Conservation (phyloP, 106 monocot species). For the Iris macrosiphon region DNA sequence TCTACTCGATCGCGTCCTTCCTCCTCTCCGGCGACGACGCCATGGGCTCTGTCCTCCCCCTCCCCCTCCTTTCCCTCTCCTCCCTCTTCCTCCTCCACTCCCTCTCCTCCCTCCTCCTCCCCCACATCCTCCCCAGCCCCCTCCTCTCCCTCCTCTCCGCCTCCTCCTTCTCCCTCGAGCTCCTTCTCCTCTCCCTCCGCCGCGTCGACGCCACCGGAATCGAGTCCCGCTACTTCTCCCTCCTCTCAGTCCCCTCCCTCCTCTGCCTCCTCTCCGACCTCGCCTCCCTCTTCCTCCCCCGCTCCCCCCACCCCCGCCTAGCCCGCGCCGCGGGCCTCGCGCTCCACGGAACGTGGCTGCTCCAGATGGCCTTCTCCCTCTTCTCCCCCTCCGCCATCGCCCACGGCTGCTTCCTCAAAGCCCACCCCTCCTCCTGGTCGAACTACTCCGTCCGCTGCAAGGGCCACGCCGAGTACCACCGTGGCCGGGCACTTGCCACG, state of each 20-base stretch:
- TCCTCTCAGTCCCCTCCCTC: conserved; percentile 57
- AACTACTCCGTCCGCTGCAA: conserved; percentile 59
- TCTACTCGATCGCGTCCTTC: background rate
- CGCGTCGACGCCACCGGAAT: conserved; percentile 34
- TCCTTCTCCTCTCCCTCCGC: conserved; percentile 46
- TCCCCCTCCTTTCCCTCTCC: conserved; percentile 31
- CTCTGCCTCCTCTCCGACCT: conserved; percentile 38
- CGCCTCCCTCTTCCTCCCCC: conserved; percentile 30
- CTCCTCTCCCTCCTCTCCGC: conserved; percentile 48
- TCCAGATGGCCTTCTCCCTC: conserved; percentile 93
- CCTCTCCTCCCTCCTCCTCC: conserved; percentile 19
- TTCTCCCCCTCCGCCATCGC: conserved; percentile 71
- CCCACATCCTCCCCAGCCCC: conserved; percentile 37
- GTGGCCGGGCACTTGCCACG: conserved; percentile 63
- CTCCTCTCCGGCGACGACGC: background rate
- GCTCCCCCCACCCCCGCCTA: conserved; percentile 32
- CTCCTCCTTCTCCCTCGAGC: conserved; percentile 42
- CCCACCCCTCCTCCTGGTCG: conserved; percentile 23
- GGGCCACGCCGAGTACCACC: conserved; percentile 62
- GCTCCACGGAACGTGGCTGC: conserved; percentile 84
- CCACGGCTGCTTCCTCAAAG: conserved; percentile 60
- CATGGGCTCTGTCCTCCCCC: conserved; percentile 8
- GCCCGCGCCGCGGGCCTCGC: conserved; percentile 56
- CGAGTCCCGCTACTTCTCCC: conserved; percentile 75
- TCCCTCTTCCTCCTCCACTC: conserved; percentile 17